These are phyloP conservation scores for Phytophthora parvispora DNA, from an alignment of 352 stramenopile species.

Conservation along the genomic window DNA sequence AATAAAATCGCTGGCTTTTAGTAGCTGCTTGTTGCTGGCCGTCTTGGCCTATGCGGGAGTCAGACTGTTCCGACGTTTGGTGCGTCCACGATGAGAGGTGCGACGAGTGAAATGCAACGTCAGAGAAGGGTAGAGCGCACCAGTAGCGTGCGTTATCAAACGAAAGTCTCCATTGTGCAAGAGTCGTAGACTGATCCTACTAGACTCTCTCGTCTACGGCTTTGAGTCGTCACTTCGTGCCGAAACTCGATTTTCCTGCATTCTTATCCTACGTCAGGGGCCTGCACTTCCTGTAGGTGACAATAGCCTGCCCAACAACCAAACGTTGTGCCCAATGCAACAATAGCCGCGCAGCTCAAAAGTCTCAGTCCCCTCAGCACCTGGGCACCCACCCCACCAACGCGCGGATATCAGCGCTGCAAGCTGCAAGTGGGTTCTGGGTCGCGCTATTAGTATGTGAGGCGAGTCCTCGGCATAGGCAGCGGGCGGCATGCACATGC, in stretches of 20 bases:
- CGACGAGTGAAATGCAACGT: neutral
- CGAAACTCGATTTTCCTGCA: slow-evolving; percentile 15
- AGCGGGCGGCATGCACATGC: slow-evolving; percentile 2
- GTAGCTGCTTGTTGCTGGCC: neutral
- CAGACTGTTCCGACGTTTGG: neutral
- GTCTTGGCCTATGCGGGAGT: neutral
- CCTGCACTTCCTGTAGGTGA: neutral
- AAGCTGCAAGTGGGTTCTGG: neutral
- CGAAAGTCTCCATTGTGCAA: neutral
- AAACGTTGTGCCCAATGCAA: too few species aligned
- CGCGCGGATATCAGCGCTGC: too few species aligned
- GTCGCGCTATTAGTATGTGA: neutral
- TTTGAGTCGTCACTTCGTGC: neutral
- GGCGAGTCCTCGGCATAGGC: neutral
- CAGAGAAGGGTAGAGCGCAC: too few species aligned
- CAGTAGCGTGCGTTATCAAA: slow-evolving; percentile 2
- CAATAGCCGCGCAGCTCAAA: too few species aligned
- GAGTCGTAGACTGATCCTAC: too few species aligned
- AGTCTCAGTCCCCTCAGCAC: too few species aligned
- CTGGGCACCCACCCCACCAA: too few species aligned
- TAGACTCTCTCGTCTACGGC: neutral
- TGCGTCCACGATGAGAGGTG: neutral
- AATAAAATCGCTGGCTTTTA: too few species aligned
- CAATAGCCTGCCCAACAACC: neutral
- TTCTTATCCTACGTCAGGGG: slow-evolving; percentile 8